These are phyloP conservation scores for Lepidium didymum DNA, from an alignment of 345 rosid genomes.

Conservation along the genomic window DNA sequence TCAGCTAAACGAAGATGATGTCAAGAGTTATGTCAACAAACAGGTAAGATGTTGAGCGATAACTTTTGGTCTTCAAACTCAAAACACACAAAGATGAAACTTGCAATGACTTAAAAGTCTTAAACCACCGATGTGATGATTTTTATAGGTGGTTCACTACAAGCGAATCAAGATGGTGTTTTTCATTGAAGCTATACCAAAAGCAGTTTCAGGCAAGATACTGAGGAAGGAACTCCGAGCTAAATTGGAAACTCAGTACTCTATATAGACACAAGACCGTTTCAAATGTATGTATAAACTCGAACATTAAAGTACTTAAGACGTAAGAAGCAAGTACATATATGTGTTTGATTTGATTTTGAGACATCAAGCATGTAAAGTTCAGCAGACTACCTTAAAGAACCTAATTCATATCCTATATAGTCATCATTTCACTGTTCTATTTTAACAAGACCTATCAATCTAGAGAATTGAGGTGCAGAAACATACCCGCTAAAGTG, in stretches of 20 bases:
- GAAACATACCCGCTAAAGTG: conserved; percentile 13
- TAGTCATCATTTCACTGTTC: background rate
- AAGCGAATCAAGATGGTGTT: conserved; percentile 49
- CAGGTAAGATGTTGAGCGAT: conserved; percentile 40
- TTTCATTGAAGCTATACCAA: conserved; percentile 55
- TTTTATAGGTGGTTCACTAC: conserved; percentile 56
- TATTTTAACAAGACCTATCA: background rate
- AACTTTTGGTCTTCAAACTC: background rate
- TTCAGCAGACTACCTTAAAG: background rate
- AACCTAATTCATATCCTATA: background rate
- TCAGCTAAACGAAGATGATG: conserved; percentile 62
- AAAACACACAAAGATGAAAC: background rate
- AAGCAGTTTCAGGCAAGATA: conserved; percentile 77
- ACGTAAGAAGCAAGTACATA: background rate
- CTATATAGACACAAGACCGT: conserved; percentile 5
- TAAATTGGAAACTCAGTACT: conserved; percentile 32
- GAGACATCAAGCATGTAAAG: conserved; percentile 10
- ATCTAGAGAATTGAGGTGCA: background rate
- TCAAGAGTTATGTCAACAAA: conserved; percentile 58
- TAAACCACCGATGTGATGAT: background rate
- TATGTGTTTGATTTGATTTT: background rate
- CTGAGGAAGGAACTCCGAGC: conserved; percentile 60
- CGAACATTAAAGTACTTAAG: background rate
- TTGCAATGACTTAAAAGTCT: background rate
- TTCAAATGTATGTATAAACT: background rate